Evolutionary conservation across 345 rosid genomes (phyloP).

Genomic region (Leavenworthia alabamica): DNA sequence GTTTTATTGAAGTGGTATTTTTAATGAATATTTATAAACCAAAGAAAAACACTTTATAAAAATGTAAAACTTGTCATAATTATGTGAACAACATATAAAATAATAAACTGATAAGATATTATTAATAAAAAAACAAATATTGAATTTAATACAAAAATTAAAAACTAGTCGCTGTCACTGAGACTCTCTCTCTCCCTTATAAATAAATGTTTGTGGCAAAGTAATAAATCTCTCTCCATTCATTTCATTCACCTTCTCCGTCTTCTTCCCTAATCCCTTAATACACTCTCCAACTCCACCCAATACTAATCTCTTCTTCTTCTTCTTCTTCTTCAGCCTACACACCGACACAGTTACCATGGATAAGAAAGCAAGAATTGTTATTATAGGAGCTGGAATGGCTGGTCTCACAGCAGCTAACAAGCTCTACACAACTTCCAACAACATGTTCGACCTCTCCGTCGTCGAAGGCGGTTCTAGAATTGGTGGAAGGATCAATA

Average conservation of each 20-base stretch:
- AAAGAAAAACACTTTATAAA: too few relatives aligned
- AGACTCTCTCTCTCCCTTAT: conserved; percentile 19
- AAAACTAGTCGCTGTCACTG: neutral
- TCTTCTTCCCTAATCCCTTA: conserved; percentile 23
- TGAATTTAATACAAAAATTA: too few relatives aligned
- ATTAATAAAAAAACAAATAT: too few relatives aligned
- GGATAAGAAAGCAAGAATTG: conserved; percentile 86
- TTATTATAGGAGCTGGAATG: conserved; percentile 97
- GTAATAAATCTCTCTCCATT: conserved; percentile 30
- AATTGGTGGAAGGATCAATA: conserved; percentile 89
- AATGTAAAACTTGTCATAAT: too few relatives aligned
- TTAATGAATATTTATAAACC: too few relatives aligned
- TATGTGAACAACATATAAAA: too few relatives aligned
- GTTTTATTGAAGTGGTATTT: too few relatives aligned
- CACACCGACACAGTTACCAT: conserved; percentile 34
- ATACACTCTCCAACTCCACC: neutral
- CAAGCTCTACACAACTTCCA: conserved; percentile 58
- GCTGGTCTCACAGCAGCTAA: conserved; percentile 93
- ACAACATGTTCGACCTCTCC: conserved; percentile 58
- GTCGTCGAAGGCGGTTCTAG: conserved; percentile 85
- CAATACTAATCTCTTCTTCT: neutral
- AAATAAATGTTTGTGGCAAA: conserved; percentile 25
- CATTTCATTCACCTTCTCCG: conserved; percentile 26
- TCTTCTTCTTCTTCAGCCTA: neutral
- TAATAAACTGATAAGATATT: too few relatives aligned